Conservation (phyloP, 2,329 filamentous ascomycete genomes). For the Beauveria sp. region DNA sequence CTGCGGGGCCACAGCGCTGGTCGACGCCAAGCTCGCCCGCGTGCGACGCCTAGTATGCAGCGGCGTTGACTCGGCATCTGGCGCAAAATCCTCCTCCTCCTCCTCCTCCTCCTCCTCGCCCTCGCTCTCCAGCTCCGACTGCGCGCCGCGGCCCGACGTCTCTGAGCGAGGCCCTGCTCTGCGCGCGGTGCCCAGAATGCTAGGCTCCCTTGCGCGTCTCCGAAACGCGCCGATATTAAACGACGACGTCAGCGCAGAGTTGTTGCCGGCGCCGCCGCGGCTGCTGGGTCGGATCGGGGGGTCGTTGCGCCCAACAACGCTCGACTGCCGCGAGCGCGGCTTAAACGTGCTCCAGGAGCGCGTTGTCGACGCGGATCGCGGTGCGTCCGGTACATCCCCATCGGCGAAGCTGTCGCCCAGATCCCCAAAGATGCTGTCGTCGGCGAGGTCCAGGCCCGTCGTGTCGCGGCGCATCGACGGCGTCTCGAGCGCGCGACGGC, state of each 20-base stretch:
- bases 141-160: constrained; percentile 25
- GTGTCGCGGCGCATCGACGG: constrained; percentile 31
- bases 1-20: constrained; percentile 1
- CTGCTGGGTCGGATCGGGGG: constrained; percentile 47
- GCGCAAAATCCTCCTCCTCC: constrained; percentile 39
- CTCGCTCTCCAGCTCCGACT: constrained; percentile 35
- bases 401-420: constrained; percentile 37
- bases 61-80: constrained; percentile 62
- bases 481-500: constrained; percentile 27
- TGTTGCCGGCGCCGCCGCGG: constrained; percentile 32
- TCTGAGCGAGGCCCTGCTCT: constrained; percentile 20
- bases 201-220: constrained; percentile 51
- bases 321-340: constrained; percentile 40
- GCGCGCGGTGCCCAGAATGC: constrained; percentile 49
- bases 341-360: constrained; percentile 40
- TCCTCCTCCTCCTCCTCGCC: constrained; percentile 29
- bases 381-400: constrained; percentile 25
- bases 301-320: constrained; percentile 43
- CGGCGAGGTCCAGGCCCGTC: constrained; percentile 41
- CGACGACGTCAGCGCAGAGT: constrained; percentile 40
- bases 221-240: constrained; percentile 53
- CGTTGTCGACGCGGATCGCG: constrained; percentile 36
- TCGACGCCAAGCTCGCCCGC: constrained; percentile 20
- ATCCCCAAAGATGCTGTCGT: constrained; percentile 40
- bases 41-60: constrained; percentile 40